Percentiles rank a stretch among this genome's conserved stretches.
Evolutionary conservation across 2,329 filamentous ascomycete species (phyloP).

Genomic region (Canariomyces notabilis): DNA sequence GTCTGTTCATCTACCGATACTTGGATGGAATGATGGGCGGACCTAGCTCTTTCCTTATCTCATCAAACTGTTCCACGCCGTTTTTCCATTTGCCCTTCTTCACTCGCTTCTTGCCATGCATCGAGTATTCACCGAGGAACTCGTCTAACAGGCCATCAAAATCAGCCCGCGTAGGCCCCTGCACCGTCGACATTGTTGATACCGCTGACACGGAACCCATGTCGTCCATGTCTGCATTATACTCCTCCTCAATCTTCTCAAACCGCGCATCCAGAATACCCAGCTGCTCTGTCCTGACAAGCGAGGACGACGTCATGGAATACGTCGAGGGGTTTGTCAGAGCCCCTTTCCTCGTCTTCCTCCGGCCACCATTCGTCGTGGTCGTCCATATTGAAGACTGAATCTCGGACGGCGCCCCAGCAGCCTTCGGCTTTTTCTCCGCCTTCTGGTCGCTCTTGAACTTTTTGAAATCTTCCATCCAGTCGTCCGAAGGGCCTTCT

Average conservation of each 20-base stretch:
- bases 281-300: conserved; percentile 81
- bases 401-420: conserved; percentile 54
- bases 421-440: conserved; percentile 36
- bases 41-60: conserved; percentile 75
- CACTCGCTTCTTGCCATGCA: conserved; percentile 65
- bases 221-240: conserved; percentile 45
- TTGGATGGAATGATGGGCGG: conserved; percentile 56
- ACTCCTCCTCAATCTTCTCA: conserved; percentile 82
- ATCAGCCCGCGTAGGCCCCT: conserved; percentile 65
- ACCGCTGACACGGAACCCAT: conserved; percentile 54
- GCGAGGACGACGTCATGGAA: conserved; percentile 98
- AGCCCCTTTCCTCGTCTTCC: conserved; percentile 94
- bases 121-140: conserved; percentile 72
- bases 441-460: conserved; percentile 78
- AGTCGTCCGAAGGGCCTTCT: conserved; percentile 67
- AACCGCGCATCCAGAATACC: conserved; percentile 84
- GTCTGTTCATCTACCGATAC: conserved; percentile 8
- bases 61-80: conserved; percentile 84
- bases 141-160: conserved; percentile 92
- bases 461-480: conserved; percentile 88
- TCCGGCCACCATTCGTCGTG: conserved; percentile 71
- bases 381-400: conserved; percentile 69
- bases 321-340: conserved; percentile 83
- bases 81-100: conserved; percentile 77
- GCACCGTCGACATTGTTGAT: conserved; percentile 66